Evolutionary conservation across 1,284 basidiomycete genomes (phyloP), one percentile per base, ranked within the genome.

Genomic region (Marasmius sp.): DNA sequence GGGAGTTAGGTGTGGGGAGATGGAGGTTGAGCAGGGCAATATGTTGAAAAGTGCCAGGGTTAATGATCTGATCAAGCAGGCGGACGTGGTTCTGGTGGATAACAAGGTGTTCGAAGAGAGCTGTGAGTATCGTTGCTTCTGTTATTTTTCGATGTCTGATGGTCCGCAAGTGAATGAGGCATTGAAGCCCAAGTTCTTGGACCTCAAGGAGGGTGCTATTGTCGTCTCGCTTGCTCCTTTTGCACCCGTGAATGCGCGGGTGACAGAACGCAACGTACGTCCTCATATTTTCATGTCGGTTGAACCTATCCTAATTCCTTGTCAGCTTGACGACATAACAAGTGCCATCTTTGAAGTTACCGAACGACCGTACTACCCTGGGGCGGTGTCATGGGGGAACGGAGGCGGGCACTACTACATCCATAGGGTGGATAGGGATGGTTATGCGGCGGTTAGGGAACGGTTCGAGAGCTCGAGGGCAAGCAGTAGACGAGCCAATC

Each of bases 181-280:
- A 0, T 74, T 92, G 11, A 79, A 86, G 56, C 85, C 87, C 22
- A 90, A 89, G 68, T 92, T 92, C 69, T 73, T 92, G 51, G 90
- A 92, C 70, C 76, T 92, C 62, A 92, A 92, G 69, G 91, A 92
- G 66, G 91, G 91, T 37, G 91, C 90, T 1, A 84, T 88, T 52
- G 88, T 92, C 18, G 81, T 92, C n/a, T 92, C 90, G 8, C 74
- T 92, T 14, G 81, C 83, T 59, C 87, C 88, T 1, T 92, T 92
- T 66, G 87, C 88, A 41, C 80, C 84, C 1, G 68, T 83, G 8
- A 85, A 87, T 65, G 82, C 83, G 33, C 82, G 88, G n/a, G 76
- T 92, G 36, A 89, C 87, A 0, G 87, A 90, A 67, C 86, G 89
- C 36, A 92, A 91, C 64, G 88, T 89, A 66, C 50, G 87, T 79